Percentiles rank a stretch among this genome's conserved stretches.
phyloP scores from a whole-genome alignment of 805 yeast species.

The Ogataea methylovora region DNA sequence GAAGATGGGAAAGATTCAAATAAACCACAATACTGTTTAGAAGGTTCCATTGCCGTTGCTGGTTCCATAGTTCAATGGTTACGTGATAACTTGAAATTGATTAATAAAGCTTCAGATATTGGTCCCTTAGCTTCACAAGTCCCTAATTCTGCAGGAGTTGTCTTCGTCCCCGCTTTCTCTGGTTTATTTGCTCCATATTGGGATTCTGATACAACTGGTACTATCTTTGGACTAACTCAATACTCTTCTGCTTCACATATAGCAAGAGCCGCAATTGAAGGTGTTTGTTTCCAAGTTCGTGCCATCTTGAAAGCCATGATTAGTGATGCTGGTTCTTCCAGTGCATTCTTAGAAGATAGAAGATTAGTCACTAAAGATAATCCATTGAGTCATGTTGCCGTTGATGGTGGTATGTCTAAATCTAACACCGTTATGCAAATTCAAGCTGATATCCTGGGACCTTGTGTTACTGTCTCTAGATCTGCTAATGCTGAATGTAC shows the following conservation, averaged over 20 bases:
- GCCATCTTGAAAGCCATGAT: conserved; percentile 90
- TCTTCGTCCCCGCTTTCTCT: conserved; percentile 90
- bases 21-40: conserved; percentile 80
- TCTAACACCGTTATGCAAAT: conserved; percentile 90
- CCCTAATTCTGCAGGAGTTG: conserved; percentile 80
- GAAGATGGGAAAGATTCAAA: conserved; percentile 27
- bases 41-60: conserved; percentile 95
- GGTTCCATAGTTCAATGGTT: conserved; percentile 94
- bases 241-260: conserved; percentile 88
- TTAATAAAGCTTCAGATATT: conserved; percentile 75
- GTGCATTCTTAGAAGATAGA: conserved; percentile 42
- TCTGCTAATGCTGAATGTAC: conserved; percentile 86
- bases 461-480: conserved; percentile 72
- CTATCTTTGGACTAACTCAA: conserved; percentile 89
- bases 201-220: conserved; percentile 89
- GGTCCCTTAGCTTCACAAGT: conserved; percentile 87
- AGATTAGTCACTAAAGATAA: neutral
- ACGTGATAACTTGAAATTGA: conserved; percentile 79
- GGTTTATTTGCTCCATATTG: conserved; percentile 96
- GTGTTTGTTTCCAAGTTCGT: conserved; percentile 88
- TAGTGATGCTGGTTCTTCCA: conserved; percentile 63
- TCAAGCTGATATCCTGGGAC: conserved; percentile 88
- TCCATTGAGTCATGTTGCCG: conserved; percentile 41
- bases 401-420: conserved; percentile 94
- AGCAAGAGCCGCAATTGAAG: conserved; percentile 92